Base-by-base conservation (phyloP, 2,329 filamentous ascomycete species). In the Graphilbum fragrans region DNA sequence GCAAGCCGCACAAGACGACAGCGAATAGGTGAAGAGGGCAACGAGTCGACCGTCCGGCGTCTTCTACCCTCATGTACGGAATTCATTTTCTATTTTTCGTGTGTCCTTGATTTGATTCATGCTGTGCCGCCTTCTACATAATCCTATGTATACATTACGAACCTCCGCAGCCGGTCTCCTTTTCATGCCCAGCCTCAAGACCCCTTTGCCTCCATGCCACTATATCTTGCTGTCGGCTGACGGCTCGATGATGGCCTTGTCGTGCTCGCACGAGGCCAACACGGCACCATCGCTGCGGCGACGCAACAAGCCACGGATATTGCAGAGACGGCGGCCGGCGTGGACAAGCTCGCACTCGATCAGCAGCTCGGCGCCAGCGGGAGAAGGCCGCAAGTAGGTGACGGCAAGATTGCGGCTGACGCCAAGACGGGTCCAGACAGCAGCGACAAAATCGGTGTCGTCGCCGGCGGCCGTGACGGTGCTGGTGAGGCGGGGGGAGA, bases 391-490 rank as follows among this genome's bases (percentile, higher is more conserved):
- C 45, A 86, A 58, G 55, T 82, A 86, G 0, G 77, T 82, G 34
- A 81, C 68, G 51, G 70, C 76, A 41, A 86, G 64, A 21, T 74
- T 78, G 44, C 81, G 69, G 53, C 67, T 77, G 21, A 86, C 79
- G 31, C 81, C 80, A 20, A 78, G 65, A 32, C 60, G 62, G 42
- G 66, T 60, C 72, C 80, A 83, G 9, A 36, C 18, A 21, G 37
- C 16, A 20, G 37, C 4, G 4, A 23, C 3, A 12, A 17, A 27
- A 3, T 34, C 17, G 4, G 11, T 41, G 2, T 20, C 10, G 38
- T 1, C 16, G 25, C 18, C 22, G 4, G 11, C 41, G 2, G 17
- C 10, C 36, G 1, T 18, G 21, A 9, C 9, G 18, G 21, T 20
- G 36, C 35, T 25, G 14, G 9, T 6, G 20, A 2, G 10, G 27